Evolutionary conservation across 768 basidiomycete genomes (phyloP), one percentile per base, ranked within the genome.

Genomic region (Lactarius vividus): DNA sequence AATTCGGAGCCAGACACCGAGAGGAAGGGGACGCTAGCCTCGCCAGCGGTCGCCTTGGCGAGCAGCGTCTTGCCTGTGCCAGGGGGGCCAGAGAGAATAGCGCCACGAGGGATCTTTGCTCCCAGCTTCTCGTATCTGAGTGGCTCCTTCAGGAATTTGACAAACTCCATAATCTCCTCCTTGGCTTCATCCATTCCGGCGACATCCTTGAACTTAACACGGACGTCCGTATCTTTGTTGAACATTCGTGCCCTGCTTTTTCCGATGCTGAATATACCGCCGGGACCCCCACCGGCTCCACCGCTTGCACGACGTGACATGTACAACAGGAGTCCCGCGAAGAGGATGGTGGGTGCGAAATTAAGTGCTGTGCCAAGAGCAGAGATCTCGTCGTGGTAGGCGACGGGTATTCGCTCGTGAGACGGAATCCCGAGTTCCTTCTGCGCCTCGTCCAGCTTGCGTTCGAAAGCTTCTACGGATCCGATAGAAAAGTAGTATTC

Each of bases 131-230:
- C 93, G 79, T 97, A 99, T 75, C 89, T 91, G 35, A 86, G 79
- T 15, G 97, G 97, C 64, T 98, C 91, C 80, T 98, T 98, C 73
- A 99, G 81, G 81, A 99, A 98, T 72, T 97, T 96, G 75, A 99
- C 97, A 71, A 98, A 99, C 76, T 99, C 97, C 93, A 98, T 96
- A 72, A 99, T 96, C 80, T 99, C 97, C 80, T 96, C 92, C 82
- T 99, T 99, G 53, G 96, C 97, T 78, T 99, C 97, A 78, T 99
- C 97, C 96, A 98, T 98, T 42, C 97, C 97, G 16, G 97, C 97
- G 20, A 99, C 94, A 74, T 99, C 95, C 79, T 88, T 88, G 81
- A 99, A 99, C 76, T 91, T 91, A 73, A 91, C 87, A 75, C 87
- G 90, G 74, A 98, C 89, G 60, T 96, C 92, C 39, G 91, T 94